Evolutionary conservation across 2,329 filamentous ascomycete genomes (phyloP).

Genomic region (Penicillium psychrosexuale): DNA sequence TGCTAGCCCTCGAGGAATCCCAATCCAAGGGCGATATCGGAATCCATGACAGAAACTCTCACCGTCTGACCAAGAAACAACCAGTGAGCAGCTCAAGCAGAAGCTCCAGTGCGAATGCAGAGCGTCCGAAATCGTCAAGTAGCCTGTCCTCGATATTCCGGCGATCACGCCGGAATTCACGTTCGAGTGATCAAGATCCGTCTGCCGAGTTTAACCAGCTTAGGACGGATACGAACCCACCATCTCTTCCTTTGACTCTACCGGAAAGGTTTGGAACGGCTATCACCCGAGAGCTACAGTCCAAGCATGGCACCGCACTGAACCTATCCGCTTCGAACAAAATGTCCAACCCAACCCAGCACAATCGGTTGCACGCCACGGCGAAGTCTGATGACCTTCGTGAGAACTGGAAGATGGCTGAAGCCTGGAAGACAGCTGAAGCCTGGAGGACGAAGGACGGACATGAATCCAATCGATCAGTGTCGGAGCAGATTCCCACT

Average conservation of each 20-base stretch:
- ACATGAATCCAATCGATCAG: background rate
- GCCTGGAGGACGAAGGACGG: background rate
- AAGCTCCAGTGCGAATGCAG: conserved; percentile 31
- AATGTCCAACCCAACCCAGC: background rate
- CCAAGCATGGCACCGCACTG: conserved; percentile 21
- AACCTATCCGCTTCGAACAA: conserved; percentile 11
- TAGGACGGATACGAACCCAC: conserved; percentile 11
- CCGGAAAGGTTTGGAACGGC: conserved; percentile 31
- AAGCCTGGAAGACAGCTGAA: conserved; percentile 14
- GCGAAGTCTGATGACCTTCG: conserved; percentile 20
- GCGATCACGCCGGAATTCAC: conserved; percentile 26
- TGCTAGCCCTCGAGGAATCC: conserved; percentile 19
- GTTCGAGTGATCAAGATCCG: conserved; percentile 16
- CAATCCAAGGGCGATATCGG: conserved; percentile 18
- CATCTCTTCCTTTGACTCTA: conserved; percentile 24
- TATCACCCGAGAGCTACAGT: conserved; percentile 31
- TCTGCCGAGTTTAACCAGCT: conserved; percentile 5
- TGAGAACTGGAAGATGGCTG: conserved; percentile 21
- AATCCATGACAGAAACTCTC: conserved; percentile 23
- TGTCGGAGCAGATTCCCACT: background rate
- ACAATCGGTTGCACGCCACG: conserved; percentile 15
- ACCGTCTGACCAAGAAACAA: conserved; percentile 37
- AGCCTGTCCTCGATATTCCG: conserved; percentile 30
- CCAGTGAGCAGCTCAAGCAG: conserved; percentile 30
- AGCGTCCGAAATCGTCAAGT: conserved; percentile 24